Conservation (phyloP, 1,284 basidiomycete species). For the Ustilago sp. region DNA sequence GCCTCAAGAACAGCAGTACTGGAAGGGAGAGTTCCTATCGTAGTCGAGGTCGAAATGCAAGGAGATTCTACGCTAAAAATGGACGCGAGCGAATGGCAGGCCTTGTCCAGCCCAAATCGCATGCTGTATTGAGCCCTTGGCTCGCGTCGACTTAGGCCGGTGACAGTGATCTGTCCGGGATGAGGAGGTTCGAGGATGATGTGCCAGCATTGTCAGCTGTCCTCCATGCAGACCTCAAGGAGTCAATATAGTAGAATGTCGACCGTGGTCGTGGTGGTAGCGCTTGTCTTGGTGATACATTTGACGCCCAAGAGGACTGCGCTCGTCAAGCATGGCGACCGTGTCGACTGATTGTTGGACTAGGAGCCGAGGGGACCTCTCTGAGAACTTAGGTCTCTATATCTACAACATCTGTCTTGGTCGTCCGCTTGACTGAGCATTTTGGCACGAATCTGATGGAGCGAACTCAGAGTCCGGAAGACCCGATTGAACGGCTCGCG, state of each 20-base stretch:
- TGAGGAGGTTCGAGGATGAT: too few relatives aligned
- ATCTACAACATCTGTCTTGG: not conserved
- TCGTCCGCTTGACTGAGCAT: not conserved
- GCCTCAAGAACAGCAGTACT: not conserved
- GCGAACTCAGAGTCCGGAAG: conserved; percentile 1
- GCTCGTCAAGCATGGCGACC: too few relatives aligned
- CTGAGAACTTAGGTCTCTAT: not conserved
- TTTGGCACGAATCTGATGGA: conserved; percentile 1
- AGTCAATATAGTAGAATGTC: too few relatives aligned
- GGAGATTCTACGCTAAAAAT: conserved; percentile 10
- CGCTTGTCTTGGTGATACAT: too few relatives aligned
- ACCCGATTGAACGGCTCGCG: conserved; percentile 15
- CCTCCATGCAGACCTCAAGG: too few relatives aligned
- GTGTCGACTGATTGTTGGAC: too few relatives aligned
- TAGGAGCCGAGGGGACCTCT: too few relatives aligned
- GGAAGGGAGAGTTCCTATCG: not conserved
- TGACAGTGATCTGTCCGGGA: too few relatives aligned
- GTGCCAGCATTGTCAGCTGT: too few relatives aligned
- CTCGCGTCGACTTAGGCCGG: too few relatives aligned
- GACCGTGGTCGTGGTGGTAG: too few relatives aligned
- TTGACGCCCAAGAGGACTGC: too few relatives aligned
- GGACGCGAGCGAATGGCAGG: conserved; percentile 9
- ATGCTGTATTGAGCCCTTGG: not conserved
- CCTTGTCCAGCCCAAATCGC: not conserved
- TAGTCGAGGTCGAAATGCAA: conserved; percentile 15